phyloP scores from a whole-genome alignment of 805 yeast species.

The Wickerhamomyces ciferrii region DNA sequence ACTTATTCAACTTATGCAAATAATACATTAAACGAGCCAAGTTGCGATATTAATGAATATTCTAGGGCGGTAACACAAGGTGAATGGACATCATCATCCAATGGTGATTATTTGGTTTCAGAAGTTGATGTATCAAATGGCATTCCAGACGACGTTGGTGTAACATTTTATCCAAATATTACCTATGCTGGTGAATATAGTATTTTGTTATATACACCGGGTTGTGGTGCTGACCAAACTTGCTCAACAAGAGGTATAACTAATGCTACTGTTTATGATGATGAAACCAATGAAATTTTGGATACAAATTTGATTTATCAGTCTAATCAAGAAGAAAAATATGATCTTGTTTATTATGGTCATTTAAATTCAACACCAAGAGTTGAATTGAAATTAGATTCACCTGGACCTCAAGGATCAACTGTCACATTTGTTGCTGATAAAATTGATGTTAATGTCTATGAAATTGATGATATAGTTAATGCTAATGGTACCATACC shows the following conservation, averaged over 20 bases:
- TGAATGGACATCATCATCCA: slow-evolving; percentile 24
- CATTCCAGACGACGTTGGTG: slow-evolving; percentile 27
- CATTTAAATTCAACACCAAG: slow-evolving; percentile 45
- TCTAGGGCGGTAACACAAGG: slow-evolving; percentile 24
- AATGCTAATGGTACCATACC: slow-evolving; percentile 30
- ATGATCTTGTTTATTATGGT: slow-evolving; percentile 74
- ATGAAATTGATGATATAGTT: slow-evolving; percentile 36
- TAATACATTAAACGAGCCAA: slow-evolving; percentile 61
- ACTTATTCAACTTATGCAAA: slow-evolving; percentile 64
- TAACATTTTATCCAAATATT: slow-evolving; percentile 62
- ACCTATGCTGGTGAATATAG: slow-evolving; percentile 72
- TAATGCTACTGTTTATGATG: slow-evolving; percentile 61
- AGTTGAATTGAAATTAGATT: slow-evolving; percentile 35
- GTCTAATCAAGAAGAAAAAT: slow-evolving; percentile 74
- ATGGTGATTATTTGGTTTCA: slow-evolving; percentile 30
- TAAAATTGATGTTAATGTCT: slow-evolving; percentile 46
- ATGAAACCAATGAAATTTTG: slow-evolving; percentile 30
- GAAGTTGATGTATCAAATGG: slow-evolving; percentile 27
- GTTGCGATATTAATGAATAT: slow-evolving; percentile 36
- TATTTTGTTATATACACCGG: slow-evolving; percentile 77
- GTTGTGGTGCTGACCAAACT: slow-evolving; percentile 64
- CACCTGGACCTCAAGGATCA: slow-evolving; percentile 25
- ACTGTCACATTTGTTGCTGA: slow-evolving; percentile 66
- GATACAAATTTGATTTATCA: slow-evolving; percentile 56
- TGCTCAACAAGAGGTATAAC: slow-evolving; percentile 73